Conservation (phyloP, 129 eudicot species). For the Apium graveolens region DNA sequence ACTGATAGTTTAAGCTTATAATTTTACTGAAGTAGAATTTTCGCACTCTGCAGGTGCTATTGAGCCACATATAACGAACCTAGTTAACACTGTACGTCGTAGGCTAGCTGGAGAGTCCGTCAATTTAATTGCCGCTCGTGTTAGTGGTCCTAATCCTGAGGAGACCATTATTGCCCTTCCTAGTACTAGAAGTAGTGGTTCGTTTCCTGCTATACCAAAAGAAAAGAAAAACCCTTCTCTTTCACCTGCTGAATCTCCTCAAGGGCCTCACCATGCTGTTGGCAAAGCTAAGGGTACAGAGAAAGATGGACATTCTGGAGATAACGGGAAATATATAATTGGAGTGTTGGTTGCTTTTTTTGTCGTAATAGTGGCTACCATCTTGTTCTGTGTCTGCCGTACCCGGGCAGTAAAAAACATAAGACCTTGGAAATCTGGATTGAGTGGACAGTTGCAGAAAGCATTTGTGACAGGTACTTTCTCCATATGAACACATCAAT, state of each 20-base stretch:
- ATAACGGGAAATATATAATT: constrained; percentile 40
- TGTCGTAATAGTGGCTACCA: constrained; percentile 28
- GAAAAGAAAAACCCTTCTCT: constrained; percentile 16
- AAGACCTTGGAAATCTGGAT: constrained; percentile 78
- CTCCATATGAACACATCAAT: not conserved
- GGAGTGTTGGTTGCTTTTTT: constrained; percentile 32
- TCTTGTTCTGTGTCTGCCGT: constrained; percentile 39
- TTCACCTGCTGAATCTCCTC: constrained; percentile 16
- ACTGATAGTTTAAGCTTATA: not conserved
- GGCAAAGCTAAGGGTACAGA: not conserved
- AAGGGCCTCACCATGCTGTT: not conserved
- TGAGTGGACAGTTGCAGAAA: constrained; percentile 89
- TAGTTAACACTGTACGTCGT: constrained; percentile 39
- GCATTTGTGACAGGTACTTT: constrained; percentile 72
- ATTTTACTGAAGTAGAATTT: not conserved
- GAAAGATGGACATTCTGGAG: constrained; percentile 18
- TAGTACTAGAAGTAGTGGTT: constrained; percentile 75
- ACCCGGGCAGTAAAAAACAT: constrained; percentile 52
- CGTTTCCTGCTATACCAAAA: constrained; percentile 66
- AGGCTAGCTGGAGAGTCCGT: constrained; percentile 48
- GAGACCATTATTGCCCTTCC: constrained; percentile 36
- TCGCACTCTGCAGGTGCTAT: constrained; percentile 26
- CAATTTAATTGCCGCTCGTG: constrained; percentile 53
- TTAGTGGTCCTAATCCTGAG: constrained; percentile 14
- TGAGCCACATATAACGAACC: constrained; percentile 26